Base-by-base conservation (phyloP, 2,329 filamentous ascomycete genomes). In the Neurospora crassa region DNA sequence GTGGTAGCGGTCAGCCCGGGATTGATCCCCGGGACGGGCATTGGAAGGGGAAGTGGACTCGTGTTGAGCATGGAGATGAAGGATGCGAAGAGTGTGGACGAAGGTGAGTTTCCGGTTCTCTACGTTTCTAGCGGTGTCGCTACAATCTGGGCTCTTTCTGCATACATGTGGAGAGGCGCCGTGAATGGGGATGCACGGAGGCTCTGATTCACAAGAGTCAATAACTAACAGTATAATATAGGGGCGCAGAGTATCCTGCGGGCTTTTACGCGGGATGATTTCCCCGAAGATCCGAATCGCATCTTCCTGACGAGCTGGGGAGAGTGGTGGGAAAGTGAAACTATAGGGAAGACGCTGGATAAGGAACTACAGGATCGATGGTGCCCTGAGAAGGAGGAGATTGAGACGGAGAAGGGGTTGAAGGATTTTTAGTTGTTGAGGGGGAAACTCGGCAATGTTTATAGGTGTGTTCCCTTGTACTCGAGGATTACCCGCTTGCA, bases 221-320 rank as follows among this genome's bases (percentile, higher is more conserved):
- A 40, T 40, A 1, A 40, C 40, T 40, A 14, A 40, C 11, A 14
- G 11, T n/a, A n/a, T n/a, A 47, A 53, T 14, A 16, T 16, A 85
- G 84, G 85, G 12, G 85, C 83, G 0, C 74, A 78, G 20, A 87
- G 79, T 71, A 79, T 87, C 1, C 78, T 85, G 18, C 76, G 77
- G 0, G 85, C 84, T 0, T 80, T 87, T 37, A 81, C 79, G 0
- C 76, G 80, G 2, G 79, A 80, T 20, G 84, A 87, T 73, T 79
- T 87, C 53, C 85, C 85, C 1, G 80, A 83, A 37, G 84, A 88
- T 43, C 82, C 82, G 0, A 83, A 87, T 20, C 81, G 82, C 69
- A 85, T 87, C 70, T 87, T 87, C 76, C 74, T 88, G 67, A 87
- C 85, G 0, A 86, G 84, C 74, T 87, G 84, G 85, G 85, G 85